These are phyloP conservation scores for Rhodocollybia butyracea DNA, from an alignment of 768 basidiomycete species.

Conservation along the genomic window DNA sequence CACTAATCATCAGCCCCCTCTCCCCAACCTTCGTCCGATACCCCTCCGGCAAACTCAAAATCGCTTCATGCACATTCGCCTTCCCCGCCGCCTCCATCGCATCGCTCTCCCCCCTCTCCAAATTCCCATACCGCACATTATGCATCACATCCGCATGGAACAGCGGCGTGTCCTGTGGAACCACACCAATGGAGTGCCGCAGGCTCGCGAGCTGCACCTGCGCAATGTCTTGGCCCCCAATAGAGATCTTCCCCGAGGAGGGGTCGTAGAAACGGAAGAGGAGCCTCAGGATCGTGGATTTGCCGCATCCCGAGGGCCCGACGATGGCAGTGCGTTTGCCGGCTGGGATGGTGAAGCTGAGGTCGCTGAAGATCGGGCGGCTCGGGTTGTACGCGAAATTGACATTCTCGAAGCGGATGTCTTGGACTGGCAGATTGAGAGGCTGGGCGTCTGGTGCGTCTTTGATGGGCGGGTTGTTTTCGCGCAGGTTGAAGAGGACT, in stretches of 20 bases:
- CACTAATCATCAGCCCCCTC: slow-evolving; percentile 95
- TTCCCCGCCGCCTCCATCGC: slow-evolving; percentile 81
- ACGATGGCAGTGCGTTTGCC: no score
- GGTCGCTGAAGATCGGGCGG: no score
- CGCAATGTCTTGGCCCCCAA: no score
- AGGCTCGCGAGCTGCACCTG: no score
- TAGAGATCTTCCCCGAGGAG: no score
- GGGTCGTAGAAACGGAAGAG: no score
- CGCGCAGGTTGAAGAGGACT: slow-evolving; percentile 84
- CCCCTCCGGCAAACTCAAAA: slow-evolving; percentile 78
- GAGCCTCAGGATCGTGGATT: no score
- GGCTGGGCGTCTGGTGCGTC: slow-evolving; percentile 68
- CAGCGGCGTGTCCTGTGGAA: no score
- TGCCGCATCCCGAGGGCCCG: no score
- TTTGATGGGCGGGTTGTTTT: slow-evolving; percentile 72
- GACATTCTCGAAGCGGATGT: slow-evolving; percentile 91
- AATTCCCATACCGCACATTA: slow-evolving; percentile 88
- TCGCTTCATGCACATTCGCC: no score
- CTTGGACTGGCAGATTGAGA: slow-evolving; percentile 42
- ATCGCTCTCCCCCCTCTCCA: slow-evolving; percentile 89
- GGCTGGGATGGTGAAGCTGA: no score
- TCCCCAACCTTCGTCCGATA: slow-evolving; percentile 94
- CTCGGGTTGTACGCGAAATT: slow-evolving; percentile 91
- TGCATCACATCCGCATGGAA: slow-evolving; percentile 96
- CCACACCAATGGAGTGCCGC: no score